Base-by-base conservation (phyloP, 164 flowering plant species). In the Nymphaea thermarum region DNA sequence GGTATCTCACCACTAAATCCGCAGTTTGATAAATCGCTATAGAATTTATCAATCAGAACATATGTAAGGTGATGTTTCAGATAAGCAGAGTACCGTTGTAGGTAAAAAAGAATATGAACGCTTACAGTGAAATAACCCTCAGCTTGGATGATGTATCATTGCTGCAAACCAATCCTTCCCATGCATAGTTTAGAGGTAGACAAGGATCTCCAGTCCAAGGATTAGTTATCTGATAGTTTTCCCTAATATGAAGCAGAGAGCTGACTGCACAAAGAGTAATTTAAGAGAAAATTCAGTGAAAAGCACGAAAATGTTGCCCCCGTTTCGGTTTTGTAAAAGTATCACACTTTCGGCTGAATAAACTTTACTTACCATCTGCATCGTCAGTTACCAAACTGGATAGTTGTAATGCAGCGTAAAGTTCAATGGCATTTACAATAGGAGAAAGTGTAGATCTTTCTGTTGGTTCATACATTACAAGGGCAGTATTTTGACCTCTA, bases 141-240 rank as follows among this genome's bases (percentile, higher is more conserved):
- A 78, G 57, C 36, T 25, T 25, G 8, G 57, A 51, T 8, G 57
- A 51, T 25, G 36, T 25, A 3, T 51, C 57, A 63, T 67, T 59
- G 63, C 73, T 76, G 74, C 89, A 85, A 3, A 61, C 69, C 16
- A 85, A 60, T 16, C 84, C 86, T 41, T 67, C 68, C 88, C 88
- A 85, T 1, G 25, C 6, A 68, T 68, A 80, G 11, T 17, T 59
- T 42, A n/a, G 41, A 0, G 88, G 88, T 3, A 42, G 64, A 64
- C 88, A 85, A 44, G 88, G 88, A 75, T 85, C 86, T 18, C 86
- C 86, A 64, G 75, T 76, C 88, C 86, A 85, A 66, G 79, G 71
- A 64, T 64, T 80, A 4, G 25, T 73, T 42, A 82, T 42, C 42
- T 47, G 59, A 65, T 79, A 80, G 4, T 4, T 25, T 6, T 63